Conservation (phyloP, 495 filamentous ascomycete genomes). For the Penicillium coffeae region DNA sequence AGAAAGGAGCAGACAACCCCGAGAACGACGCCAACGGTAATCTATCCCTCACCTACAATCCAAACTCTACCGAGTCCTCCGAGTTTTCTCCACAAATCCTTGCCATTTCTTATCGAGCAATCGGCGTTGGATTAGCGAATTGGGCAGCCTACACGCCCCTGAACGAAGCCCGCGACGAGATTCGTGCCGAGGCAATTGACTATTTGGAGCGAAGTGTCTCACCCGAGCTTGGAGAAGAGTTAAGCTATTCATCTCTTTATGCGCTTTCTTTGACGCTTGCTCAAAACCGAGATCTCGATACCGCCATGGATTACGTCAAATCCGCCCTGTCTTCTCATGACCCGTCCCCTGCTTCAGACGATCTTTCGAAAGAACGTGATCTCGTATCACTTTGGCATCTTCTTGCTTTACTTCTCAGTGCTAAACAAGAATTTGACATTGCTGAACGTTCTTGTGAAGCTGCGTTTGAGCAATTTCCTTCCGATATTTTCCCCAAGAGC, state of each 20-base stretch:
- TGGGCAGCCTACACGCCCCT: conserved; percentile 81
- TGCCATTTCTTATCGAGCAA: conserved; percentile 68
- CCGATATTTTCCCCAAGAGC: conserved; percentile 54
- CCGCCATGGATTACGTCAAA: conserved; percentile 75
- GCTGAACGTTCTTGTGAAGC: conserved; percentile 80
- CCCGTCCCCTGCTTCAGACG: conserved; percentile 19
- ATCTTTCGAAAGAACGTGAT: conserved; percentile 37
- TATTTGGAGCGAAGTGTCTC: conserved; percentile 68
- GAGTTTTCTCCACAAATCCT: conserved; percentile 51
- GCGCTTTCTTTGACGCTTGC: conserved; percentile 74
- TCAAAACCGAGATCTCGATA: conserved; percentile 71
- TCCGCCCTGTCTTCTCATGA: conserved; percentile 47
- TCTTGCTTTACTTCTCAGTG: conserved; percentile 78
- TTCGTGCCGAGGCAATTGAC: conserved; percentile 68
- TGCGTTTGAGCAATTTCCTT: conserved; percentile 77
- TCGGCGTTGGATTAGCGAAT: conserved; percentile 77
- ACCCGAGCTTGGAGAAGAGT: conserved; percentile 56
- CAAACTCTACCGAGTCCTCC: conserved; percentile 20
- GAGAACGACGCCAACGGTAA: conserved; percentile 32
- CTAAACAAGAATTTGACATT: conserved; percentile 76
- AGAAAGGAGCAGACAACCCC: conserved; percentile 34
- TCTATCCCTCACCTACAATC: conserved; percentile 19
- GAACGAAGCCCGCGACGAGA: conserved; percentile 59
- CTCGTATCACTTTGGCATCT: conserved; percentile 68
- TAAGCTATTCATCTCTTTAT: conserved; percentile 69